Evolutionary conservation across 495 filamentous ascomycete genomes (phyloP).

Genomic region (Neurospora africana): DNA sequence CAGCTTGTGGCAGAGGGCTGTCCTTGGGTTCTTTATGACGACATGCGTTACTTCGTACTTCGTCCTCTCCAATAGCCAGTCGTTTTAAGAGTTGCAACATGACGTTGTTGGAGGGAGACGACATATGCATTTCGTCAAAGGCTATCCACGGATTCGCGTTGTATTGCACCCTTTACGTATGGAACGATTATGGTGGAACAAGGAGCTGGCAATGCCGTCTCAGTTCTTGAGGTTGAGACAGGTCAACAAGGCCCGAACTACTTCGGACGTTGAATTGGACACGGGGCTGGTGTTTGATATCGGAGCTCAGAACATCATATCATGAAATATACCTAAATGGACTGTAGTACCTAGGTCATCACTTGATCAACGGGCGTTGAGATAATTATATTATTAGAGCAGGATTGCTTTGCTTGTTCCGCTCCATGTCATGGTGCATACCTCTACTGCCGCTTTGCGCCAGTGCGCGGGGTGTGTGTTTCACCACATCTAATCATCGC

Average conservation of each 20-base stretch:
- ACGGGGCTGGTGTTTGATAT: background rate
- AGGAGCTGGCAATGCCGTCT: background rate
- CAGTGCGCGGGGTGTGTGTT: background rate
- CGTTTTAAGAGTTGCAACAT: no score
- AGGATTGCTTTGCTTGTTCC: background rate
- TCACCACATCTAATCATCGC: background rate
- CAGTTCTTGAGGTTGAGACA: background rate
- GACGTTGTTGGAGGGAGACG: no score
- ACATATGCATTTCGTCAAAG: no score
- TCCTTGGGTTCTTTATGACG: no score
- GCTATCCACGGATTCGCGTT: no score
- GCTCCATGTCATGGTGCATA: background rate
- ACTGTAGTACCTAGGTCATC: background rate
- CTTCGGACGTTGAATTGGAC: background rate
- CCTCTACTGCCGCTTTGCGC: background rate
- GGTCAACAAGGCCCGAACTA: background rate
- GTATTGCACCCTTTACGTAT: no score
- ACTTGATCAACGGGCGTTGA: background rate
- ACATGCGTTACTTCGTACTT: no score
- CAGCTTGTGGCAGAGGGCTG: no score
- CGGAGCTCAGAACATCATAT: background rate
- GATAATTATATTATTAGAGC: background rate
- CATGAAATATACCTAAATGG: background rate
- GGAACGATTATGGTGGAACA: no score
- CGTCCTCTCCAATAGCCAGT: no score